phyloP scores from a whole-genome alignment of 306 rosid genomes.

The Quercus dentata region DNA sequence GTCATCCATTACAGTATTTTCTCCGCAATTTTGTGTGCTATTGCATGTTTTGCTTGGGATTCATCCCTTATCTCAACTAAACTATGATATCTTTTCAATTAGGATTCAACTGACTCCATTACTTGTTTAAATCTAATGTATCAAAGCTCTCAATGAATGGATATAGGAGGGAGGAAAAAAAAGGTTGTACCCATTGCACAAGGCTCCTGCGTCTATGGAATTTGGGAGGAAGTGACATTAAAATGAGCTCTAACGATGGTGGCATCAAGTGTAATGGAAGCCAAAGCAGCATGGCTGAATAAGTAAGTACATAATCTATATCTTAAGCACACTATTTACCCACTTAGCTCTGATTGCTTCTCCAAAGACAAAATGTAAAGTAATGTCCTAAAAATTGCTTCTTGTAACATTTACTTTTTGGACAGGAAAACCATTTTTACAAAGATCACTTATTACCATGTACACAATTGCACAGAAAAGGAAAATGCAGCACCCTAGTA shows the following conservation, averaged over 20 bases:
- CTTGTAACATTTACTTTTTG: background rate
- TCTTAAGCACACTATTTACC: background rate
- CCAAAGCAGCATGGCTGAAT: background rate
- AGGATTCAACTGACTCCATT: slow-evolving; percentile 54
- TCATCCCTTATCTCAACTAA: slow-evolving; percentile 8
- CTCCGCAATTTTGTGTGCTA: background rate
- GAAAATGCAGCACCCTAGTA: background rate
- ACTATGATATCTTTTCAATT: slow-evolving; percentile 22
- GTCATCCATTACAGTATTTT: no score
- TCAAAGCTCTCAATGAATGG: slow-evolving; percentile 30
- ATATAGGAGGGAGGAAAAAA: slow-evolving; percentile 40
- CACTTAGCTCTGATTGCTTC: background rate
- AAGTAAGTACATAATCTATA: background rate
- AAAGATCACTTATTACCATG: background rate
- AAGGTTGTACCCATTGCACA: no score
- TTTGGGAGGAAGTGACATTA: no score
- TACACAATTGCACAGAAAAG: background rate
- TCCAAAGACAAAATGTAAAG: background rate
- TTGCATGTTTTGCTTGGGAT: background rate
- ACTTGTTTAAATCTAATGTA: slow-evolving; percentile 37
- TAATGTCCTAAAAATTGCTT: background rate
- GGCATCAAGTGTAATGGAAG: background rate
- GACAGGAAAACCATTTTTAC: background rate
- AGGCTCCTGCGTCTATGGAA: no score
- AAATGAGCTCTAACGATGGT: no score